Evolutionary conservation across 331 rosid species (phyloP), one percentile per base, ranked within the genome.

Genomic region (Acacia concinna): DNA sequence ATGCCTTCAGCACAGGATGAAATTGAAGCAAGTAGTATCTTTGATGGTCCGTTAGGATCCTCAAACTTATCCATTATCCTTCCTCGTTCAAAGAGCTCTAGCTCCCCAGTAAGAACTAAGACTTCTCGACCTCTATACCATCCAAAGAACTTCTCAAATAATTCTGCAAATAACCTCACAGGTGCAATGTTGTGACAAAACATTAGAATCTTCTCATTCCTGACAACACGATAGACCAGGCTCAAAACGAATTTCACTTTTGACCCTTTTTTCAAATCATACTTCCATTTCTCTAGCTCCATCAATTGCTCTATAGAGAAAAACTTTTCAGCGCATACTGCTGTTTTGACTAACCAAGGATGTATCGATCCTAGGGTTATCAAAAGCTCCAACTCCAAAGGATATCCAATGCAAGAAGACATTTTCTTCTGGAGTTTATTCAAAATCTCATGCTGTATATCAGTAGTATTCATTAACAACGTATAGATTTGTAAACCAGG

Each of bases 151-250:
- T 64, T 82, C 85, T 90, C 95, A 43, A 90, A 90, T 37, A 90
- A 52, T 79, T 90, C 91, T 2, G 84, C 12, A 59, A 90, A 88
- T 9, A 88, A 81, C 71, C 49, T 88, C 43, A 90, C 87, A 1
- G 95, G 95, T 18, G 95, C 95, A 76, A 90, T 88, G 79, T 90
- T 90, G 88, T 90, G 94, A 78, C 94, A 90, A 73, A 90, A 90
- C 31, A 90, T 75, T 64, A 90, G 78, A 8, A 90, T 67, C 84
- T 90, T 90, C 81, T 90, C 94, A 11, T 81, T 90, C 78, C 68
- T 81, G 64, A 82, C 84, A 40, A 90, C 84, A 5, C 90, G 91
- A 27, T 86, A 85, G 46, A 90, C 86, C 23, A 90, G 88, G 77
- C 86, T 90, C 82, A 90, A 78, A 78, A 90, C 92, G 76, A 90